Base-by-base conservation (phyloP, 108 stramenopile genomes). In the Fragilaria radians region DNA sequence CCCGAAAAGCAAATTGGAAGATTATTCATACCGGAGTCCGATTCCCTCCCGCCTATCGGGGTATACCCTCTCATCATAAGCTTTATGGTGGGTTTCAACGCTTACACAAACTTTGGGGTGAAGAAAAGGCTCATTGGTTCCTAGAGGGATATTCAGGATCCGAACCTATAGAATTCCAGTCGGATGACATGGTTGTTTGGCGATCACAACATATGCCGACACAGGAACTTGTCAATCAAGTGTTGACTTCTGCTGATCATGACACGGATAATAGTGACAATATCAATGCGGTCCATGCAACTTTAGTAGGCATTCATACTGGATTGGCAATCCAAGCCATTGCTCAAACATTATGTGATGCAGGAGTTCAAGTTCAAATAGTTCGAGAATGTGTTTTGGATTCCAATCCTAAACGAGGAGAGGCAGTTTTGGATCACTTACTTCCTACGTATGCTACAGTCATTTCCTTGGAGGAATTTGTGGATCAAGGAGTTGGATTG, bases 301-400 rank as follows among this genome's bases (percentile, higher is more conserved):
- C 57, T 14, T 33, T 71, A 24, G 46, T 65, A 2, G 64, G 70
- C 17, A 36, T 64, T 23, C 59, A 65, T 25, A 49, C 73, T 23
- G 61, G 72, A 19, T 65, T 71, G 11, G 61, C 67, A 1, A 70
- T 74, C 21, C 77, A 78, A 50, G 60, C 72, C 23, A 48, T 61
- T 19, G 48, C 54, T 27, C 64, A 74, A 57, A 46, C 47, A 21
- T 25, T 73, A 11, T 58, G 64, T 11, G 77, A 78, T 61, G 69
- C 64, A 2, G 59, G 47, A 1, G 58, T 70, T 11, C 46, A 62
- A 32, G 52, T 73, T 45, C 57, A 63, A 18, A 58, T 61, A 14
- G 50, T 80, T 32, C 26, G 34, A 53, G 79, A 76, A 9, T 59
- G 53, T 2, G 32, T 80, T 32, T 29, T 24, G 48, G 74, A 80